These are phyloP conservation scores for Kuraishia cidri DNA, from an alignment of 805 yeast genomes.

Conservation along the genomic window DNA sequence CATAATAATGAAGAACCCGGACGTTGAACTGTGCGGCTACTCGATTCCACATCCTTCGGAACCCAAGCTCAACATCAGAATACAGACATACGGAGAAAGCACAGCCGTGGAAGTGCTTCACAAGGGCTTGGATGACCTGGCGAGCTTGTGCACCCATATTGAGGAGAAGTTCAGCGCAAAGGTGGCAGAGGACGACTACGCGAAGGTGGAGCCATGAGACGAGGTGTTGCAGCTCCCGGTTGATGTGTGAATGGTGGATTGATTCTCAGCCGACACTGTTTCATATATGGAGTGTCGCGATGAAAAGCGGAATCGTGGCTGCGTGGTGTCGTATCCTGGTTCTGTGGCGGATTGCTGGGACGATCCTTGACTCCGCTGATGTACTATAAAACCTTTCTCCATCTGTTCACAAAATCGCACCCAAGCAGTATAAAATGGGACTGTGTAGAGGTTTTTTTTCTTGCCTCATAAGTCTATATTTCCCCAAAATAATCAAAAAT, in stretches of 20 bases:
- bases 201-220: conserved; percentile 36
- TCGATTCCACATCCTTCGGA: conserved; percentile 98
- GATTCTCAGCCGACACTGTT: too few relatives aligned
- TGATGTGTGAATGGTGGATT: too few relatives aligned
- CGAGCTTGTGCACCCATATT: conserved; percentile 73
- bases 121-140: conserved; percentile 81
- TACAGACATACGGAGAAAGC: conserved; percentile 79
- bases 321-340: too few relatives aligned
- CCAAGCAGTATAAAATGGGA: too few relatives aligned
- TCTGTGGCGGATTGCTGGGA: too few relatives aligned
- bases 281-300: conserved; percentile 4
- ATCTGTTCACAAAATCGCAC: too few relatives aligned
- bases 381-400: too few relatives aligned
- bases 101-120: conserved; percentile 92
- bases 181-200: conserved; percentile 47
- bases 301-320: not conserved
- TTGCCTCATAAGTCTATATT: too few relatives aligned
- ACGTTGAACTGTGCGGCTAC: conserved; percentile 97
- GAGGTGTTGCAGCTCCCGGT: too few relatives aligned
- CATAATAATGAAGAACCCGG: conserved; percentile 95
- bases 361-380: too few relatives aligned
- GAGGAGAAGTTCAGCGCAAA: conserved; percentile 71
- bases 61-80: conserved; percentile 77
- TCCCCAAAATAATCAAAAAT: too few relatives aligned
- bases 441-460: too few relatives aligned